Evolutionary conservation across 768 basidiomycete species (phyloP), one percentile per base, ranked within the genome.

Genomic region (Naganishia kalamii): DNA sequence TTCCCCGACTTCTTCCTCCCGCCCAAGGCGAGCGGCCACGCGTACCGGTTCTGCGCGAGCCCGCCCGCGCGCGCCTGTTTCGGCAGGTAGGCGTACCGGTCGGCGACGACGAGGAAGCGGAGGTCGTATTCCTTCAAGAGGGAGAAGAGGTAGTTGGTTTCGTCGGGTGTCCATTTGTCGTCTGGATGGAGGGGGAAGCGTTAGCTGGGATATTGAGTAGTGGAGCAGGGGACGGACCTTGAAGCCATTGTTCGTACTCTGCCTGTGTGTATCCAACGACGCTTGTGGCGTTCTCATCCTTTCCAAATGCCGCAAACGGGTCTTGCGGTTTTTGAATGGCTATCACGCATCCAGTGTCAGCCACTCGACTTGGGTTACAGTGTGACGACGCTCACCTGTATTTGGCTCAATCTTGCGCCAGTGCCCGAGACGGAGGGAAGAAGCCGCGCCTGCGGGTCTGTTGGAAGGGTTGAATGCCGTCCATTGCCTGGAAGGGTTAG

Each of bases 111-210:
- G 74, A 89, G 87, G 85, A 93, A 98, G 47, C 94, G 84, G 12
- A 85, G 81, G 76, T 97, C 93, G 70, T 88, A 98, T 59, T 89
- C 86, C 54, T 83, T 82, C 10, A 88, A 86, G 10, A 94, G 77
- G 3, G 80, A 80, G 78, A 98, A 94, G 1, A 99, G 83, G 74
- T 97, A 91, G 74, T 91, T 88, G 0, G 96, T 97, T 78, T 97
- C 92, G 70, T 92, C 90, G 70, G 87, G 88, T 6, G 89, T 84
- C 96, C 96, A 98, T 66, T 87, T 87, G 11, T 80, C 80, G 71
- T 93, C 94, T 87, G 25, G 21, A n/a, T 1, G 27, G n/a, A 17
- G 7, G 3, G 21, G 41, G 17, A 15, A 37, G 7, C 25, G 3
- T 6, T 23, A 2, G 23, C 11, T 5, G 41, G 21, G 1, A 29